These are phyloP conservation scores for Fusarium tupiense DNA, from an alignment of 2,329 filamentous ascomycete species.

Conservation along the genomic window DNA sequence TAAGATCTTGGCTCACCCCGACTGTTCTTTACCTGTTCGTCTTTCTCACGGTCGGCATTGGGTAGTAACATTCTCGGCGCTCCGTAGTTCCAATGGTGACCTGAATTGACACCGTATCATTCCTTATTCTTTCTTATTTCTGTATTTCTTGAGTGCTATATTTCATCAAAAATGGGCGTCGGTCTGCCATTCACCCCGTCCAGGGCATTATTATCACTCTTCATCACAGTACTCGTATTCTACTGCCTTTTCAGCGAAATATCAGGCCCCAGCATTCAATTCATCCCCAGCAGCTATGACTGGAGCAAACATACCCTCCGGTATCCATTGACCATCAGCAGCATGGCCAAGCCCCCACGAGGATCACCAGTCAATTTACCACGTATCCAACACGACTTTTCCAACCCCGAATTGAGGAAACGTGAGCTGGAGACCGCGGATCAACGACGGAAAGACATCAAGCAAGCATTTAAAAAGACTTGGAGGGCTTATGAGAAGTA, in stretches of 20 bases:
- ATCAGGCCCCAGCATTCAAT: constrained; percentile 17
- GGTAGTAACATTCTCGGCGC: neutral
- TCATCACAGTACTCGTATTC: constrained; percentile 29
- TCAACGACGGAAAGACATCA: constrained; percentile 51
- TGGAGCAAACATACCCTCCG: constrained; percentile 30
- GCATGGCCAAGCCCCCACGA: constrained; percentile 18
- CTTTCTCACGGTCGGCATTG: neutral
- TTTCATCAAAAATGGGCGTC: constrained; percentile 32
- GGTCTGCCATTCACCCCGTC: constrained; percentile 34
- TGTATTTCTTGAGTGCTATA: neutral
- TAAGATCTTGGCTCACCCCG: constrained; percentile 18
- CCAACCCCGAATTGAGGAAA: constrained; percentile 18
- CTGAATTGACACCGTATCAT: constrained; percentile 1
- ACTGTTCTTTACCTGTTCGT: neutral
- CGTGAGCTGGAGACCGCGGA: constrained; percentile 8
- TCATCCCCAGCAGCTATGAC: constrained; percentile 37
- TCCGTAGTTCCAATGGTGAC: constrained; percentile 13
- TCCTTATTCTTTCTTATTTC: constrained; percentile 2
- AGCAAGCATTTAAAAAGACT: constrained; percentile 59
- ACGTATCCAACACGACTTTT: constrained; percentile 37
- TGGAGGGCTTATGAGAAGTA: constrained; percentile 68
- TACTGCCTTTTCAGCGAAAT: constrained; percentile 25
- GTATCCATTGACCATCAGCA: constrained; percentile 14
- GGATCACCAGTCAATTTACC: constrained; percentile 27
- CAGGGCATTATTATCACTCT: constrained; percentile 25